Conservation (phyloP, 805 yeast species). For the Candida alai region DNA sequence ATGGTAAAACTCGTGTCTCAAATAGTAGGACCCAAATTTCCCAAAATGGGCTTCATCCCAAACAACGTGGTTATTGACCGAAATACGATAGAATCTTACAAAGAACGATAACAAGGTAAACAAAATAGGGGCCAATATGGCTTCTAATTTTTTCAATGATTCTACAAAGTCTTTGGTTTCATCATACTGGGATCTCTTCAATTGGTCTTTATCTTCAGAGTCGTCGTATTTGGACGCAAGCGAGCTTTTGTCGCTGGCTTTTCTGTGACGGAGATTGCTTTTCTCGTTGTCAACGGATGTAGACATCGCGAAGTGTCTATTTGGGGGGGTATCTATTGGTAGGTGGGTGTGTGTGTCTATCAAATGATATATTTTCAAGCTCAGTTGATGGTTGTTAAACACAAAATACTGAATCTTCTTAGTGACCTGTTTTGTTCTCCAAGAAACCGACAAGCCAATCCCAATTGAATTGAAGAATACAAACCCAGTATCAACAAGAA, state of each 20-base stretch:
- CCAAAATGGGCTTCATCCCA: constrained; percentile 95
- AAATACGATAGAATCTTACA: constrained; percentile 59
- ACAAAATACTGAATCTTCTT: constrained; percentile 4
- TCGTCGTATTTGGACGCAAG: constrained; percentile 7
- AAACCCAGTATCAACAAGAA: no score
- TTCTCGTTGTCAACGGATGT: constrained; percentile 19
- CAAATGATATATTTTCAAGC: background rate
- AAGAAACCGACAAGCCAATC: constrained; percentile 4
- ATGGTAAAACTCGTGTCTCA: constrained; percentile 75
- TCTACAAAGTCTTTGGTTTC: constrained; percentile 25
- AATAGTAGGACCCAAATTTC: constrained; percentile 76
- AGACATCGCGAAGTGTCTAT: constrained; percentile 14
- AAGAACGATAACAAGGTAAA: constrained; percentile 69
- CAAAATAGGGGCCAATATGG: constrained; percentile 51
- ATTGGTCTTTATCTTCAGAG: constrained; percentile 13
- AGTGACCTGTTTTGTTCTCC: constrained; percentile 5
- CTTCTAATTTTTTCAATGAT: constrained; percentile 28
- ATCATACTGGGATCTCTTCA: constrained; percentile 21
- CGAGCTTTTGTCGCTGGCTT: constrained; percentile 1
- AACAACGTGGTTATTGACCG: constrained; percentile 55
- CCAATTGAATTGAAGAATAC: no score
- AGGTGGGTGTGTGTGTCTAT: background rate
- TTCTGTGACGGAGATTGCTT: constrained; percentile 18
- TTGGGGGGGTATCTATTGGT: background rate
- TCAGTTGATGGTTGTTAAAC: constrained; percentile 5